A percentile compares a stretch with the other conserved stretches of the same genome.
Conservation (phyloP, 345 rosid species). For the Eucalyptus curtisii region DNA sequence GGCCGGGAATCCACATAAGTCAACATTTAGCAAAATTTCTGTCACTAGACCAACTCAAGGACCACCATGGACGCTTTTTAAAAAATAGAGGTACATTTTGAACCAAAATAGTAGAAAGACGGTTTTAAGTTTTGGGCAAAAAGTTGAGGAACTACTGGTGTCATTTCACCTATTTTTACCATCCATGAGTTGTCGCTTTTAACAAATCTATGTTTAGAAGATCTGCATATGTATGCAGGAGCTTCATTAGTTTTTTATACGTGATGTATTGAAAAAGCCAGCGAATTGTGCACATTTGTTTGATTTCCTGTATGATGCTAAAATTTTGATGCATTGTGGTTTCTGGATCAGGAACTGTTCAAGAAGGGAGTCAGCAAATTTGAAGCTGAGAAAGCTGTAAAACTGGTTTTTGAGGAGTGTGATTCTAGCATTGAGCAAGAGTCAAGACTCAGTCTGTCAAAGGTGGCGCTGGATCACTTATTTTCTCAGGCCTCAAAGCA, state of each 20-base stretch:
- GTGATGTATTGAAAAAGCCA: not conserved
- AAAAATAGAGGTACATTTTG: not conserved
- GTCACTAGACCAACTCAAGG: not conserved
- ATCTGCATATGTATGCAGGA: not conserved
- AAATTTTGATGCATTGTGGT: not conserved
- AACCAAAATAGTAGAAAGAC: not conserved
- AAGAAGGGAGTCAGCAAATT: conserved; percentile 44
- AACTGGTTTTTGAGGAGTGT: conserved; percentile 41
- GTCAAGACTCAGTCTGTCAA: conserved; percentile 39
- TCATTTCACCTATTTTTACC: not conserved
- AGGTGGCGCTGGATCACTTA: conserved; percentile 48
- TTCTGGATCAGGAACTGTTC: conserved; percentile 41
- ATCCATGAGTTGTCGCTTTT: not conserved
- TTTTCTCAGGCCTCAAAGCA: conserved; percentile 59
- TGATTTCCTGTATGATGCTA: not conserved
- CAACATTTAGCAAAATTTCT: not conserved
- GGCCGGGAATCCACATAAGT: not conserved
- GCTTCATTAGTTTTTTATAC: not conserved
- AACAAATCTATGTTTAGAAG: not conserved
- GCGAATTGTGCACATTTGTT: not conserved
- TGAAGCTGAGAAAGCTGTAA: conserved; percentile 57
- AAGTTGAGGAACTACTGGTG: not conserved
- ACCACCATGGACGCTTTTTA: not conserved
- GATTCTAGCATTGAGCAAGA: conserved; percentile 27
- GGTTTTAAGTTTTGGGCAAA: not conserved